Base-by-base conservation (phyloP, 257 asterid species). In the Solanum neorickii region DNA sequence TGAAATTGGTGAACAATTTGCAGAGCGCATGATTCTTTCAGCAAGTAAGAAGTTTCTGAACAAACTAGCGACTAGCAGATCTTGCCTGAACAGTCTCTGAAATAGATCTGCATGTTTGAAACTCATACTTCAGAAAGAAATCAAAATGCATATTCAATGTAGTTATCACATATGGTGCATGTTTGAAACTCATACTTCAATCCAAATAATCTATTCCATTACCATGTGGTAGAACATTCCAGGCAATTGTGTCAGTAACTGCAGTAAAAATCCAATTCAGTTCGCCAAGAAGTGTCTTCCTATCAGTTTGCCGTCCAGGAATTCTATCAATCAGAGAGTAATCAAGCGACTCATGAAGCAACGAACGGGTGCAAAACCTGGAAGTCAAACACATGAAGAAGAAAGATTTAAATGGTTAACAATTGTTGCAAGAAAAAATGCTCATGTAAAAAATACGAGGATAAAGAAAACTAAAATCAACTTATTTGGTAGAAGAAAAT, bases 171-270 rank as follows among this genome's bases (percentile, higher is more conserved):
- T 37, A 37, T 37, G 39, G 39, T 97, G 94, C 83, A 80, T 86
- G 82, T 89, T 90, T 87, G 86, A 86, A 85, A 84, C 89, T 88
- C 83, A 85, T 85, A 62, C 74, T 73, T 89, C 85, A 47, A 80
- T 80, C 46, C n/a, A 80, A 87, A 68, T 39, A 75, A 77, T 35
- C 56, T 89, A 76, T 87, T 56, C 37, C 85, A 87, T 92, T 97
- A 97, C 99, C 99, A 90, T 95, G 98, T 8, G 99, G 98, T 56
- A 97, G 99, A 88, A 97, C 99, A 92, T 96, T 97, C 99, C 99
- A 97, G 90, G 99, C 99, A 86, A 97, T 97, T 88, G 99, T 97
- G 93, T 96, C 98, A 44, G 99, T 97, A 42, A 97, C 98, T 83
- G 99, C 99, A 39, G 99, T 97, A 94, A 97, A 97, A 87, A 96